Evolutionary conservation across 164 flowering plant genomes (phyloP), one percentile per base, ranked within the genome.

Genomic region (Echeveria elegans): DNA sequence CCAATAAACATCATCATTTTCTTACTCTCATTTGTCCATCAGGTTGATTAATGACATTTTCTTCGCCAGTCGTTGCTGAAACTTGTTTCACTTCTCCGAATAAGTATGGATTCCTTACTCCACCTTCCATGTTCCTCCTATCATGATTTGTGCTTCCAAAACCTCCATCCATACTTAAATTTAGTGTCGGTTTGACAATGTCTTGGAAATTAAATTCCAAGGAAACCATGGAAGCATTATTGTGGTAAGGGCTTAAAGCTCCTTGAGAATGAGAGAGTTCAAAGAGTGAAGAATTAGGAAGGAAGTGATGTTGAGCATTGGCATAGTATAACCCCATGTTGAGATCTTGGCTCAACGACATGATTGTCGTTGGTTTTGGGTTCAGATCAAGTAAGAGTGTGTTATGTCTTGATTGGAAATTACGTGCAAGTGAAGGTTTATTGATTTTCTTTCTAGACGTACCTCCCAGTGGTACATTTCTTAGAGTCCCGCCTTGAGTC

Each of bases 301-400:
- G 60, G 60, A 53, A 56, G 61, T 28, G 61, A 56, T 56, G 61
- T 26, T 43, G 47, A 15, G 47, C 16, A 43, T 29, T 56, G 61
- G 61, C 61, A 56, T 56, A 28, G 61, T 56, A 56, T 56, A 28
- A 16, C 6, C 61, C 61, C 61, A 56, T 56, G 61, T 15, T 56
- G 61, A 56, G 61, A 56, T 56, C 61, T 0, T 56, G 32, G 16
- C 10, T 50, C 4, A 43, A 43, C 4, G 61, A 12, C 32, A 8
- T 12, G 19, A 56, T 28, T 32, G 32, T 56, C 28, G 32, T 56
- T 26, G 61, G 31, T 28, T 12, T 56, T 5, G 61, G 61, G 32
- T 56, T 56, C 15, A 56, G 32, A 6, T 56, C 18, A 56, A 56
- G 61, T 26, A 28, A 56, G n/a, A 56, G 18, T 5, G 2, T 56